Base-by-base conservation (phyloP, 768 basidiomycete species). In the Leccinellum rugosiceps region DNA sequence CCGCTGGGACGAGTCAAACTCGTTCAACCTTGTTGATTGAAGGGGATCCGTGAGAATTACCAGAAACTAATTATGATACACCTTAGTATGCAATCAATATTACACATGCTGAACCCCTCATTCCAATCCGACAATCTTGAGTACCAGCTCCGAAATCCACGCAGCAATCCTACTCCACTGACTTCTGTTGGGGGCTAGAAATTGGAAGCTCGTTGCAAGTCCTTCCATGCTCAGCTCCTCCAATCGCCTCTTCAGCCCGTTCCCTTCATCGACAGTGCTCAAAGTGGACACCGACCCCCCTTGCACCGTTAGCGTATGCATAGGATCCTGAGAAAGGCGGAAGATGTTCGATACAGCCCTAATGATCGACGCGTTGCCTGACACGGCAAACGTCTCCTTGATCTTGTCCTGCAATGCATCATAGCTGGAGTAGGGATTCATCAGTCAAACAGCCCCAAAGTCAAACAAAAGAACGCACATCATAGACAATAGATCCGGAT, bases 171-270 rank as follows among this genome's bases (percentile, higher is more conserved):
- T 83, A 51, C 83, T 80, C 58, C 83, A 84, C 25, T 81, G 78
- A 17, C 77, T 78, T 48, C 80, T 78, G 54, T 76, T 74, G 17
- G 80, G 74, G 3, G 85, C 78, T 32, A 90, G 70, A 75, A 93
- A 93, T 58, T 82, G 78, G 76, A 89, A 87, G 64, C 77, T 85
- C 60, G 78, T 85, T n/a, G 83, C 82, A 2, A 94, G 75, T 7
- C 90, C 90, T 58, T 81, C 80, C 89, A 93, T 90, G 28, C 77
- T 77, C 53, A 87, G 68, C 43, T 88, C 86, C 56, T 91, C 87
- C 7, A 93, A 77, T 9, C 74, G 77, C 50, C 78, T 78, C 44
- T 82, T 81, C 7, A 82, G 74, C 6, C 69, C 59, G 32, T 56
- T 73, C 32, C 67, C 69, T 50, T 90, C 89, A 9, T 89, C 87